Conservation (phyloP, 2,329 filamentous ascomycete species). For the Falciphora oryzae region DNA sequence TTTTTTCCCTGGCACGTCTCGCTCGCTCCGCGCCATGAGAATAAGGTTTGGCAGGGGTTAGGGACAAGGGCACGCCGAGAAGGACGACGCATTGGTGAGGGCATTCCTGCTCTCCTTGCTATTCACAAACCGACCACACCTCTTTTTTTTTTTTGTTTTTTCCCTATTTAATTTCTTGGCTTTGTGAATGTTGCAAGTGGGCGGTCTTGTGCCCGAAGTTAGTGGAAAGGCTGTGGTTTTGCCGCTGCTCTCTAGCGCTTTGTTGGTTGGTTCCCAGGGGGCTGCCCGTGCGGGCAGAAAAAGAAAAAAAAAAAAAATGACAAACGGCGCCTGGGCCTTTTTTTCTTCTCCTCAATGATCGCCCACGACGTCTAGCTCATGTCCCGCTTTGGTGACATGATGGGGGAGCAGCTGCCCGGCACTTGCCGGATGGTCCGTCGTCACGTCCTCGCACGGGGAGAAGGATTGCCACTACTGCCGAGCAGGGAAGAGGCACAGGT, state of each 20-base stretch:
- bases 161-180: not conserved
- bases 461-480: not conserved
- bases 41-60: not conserved
- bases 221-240: not conserved
- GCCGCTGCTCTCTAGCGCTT: not conserved
- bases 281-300: not conserved
- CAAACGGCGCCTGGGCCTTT: not conserved
- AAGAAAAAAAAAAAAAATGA: not conserved
- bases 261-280: not conserved
- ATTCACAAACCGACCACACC: not conserved
- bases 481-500: too few species aligned
- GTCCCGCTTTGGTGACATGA: not conserved
- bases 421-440: not conserved
- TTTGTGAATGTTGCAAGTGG: not conserved
- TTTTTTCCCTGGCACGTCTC: not conserved
- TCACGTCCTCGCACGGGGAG: not conserved
- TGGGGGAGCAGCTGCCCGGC: not conserved
- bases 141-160: not conserved
- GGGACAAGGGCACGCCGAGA: too few species aligned
- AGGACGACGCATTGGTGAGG: not conserved
- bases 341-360: not conserved
- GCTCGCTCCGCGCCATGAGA: not conserved
- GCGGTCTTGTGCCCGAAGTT: too few species aligned
- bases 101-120: not conserved
- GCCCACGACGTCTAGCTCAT: not conserved